These are phyloP conservation scores for Serpula lacrymans DNA, from an alignment of 768 basidiomycete genomes.

Conservation along the genomic window DNA sequence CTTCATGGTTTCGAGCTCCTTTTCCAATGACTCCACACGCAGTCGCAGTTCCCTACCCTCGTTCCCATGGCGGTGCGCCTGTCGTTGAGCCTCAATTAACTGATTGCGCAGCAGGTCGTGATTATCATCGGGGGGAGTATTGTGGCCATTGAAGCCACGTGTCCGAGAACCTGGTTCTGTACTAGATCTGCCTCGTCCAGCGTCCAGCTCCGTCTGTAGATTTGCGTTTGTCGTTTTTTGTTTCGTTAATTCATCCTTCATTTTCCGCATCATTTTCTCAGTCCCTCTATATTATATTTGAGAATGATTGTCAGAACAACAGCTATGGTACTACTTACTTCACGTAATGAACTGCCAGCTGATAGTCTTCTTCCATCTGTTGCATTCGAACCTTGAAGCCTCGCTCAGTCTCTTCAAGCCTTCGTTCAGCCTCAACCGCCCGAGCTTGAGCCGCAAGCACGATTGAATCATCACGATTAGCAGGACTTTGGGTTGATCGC, in stretches of 20 bases:
- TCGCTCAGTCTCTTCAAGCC: constrained; percentile 74
- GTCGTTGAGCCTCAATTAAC: constrained; percentile 74
- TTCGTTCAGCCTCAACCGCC: constrained; percentile 68
- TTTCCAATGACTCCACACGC: constrained; percentile 71
- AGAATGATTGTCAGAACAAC: constrained; percentile 9
- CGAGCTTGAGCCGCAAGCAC: constrained; percentile 37
- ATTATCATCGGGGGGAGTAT: constrained; percentile 75
- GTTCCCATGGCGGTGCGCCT: constrained; percentile 61
- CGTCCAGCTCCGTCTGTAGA: constrained; percentile 84
- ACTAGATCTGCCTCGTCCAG: constrained; percentile 56
- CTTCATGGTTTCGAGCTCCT: constrained; percentile 67
- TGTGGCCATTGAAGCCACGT: constrained; percentile 66
- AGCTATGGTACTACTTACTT: constrained; percentile 58
- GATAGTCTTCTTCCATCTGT: constrained; percentile 94
- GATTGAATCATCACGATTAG: constrained; percentile 31
- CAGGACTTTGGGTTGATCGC: constrained; percentile 57
- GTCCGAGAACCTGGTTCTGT: constrained; percentile 46
- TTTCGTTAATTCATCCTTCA: constrained; percentile 93
- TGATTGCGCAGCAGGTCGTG: constrained; percentile 65
- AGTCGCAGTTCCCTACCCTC: constrained; percentile 77
- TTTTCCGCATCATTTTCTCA: constrained; percentile 95
- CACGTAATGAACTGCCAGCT: constrained; percentile 94
- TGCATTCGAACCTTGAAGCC: constrained; percentile 76
- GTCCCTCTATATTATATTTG: constrained; percentile 63
- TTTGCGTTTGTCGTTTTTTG: constrained; percentile 79